A percentile compares a stretch with the other conserved stretches of the same genome.
Evolutionary conservation across 768 basidiomycete genomes (phyloP).

Genomic region (Kwoniella botswanensis): DNA sequence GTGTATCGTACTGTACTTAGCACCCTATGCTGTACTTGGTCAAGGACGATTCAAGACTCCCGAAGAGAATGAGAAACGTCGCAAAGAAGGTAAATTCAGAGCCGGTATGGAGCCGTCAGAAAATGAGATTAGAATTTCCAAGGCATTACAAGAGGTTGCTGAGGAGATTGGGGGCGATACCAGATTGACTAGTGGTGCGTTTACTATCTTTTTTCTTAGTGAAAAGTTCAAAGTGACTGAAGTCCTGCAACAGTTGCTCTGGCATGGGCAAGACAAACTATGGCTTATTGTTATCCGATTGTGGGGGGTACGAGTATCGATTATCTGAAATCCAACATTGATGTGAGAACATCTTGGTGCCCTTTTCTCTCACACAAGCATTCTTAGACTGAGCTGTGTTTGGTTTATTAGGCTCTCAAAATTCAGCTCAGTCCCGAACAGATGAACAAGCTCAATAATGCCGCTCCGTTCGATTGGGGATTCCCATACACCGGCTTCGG

Average conservation of each 20-base stretch:
- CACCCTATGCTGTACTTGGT: constrained; percentile 61
- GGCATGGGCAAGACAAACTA: constrained; percentile 43
- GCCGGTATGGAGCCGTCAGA: constrained; percentile 8
- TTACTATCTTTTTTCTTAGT: not conserved
- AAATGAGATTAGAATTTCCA: constrained; percentile 27
- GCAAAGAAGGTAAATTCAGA: constrained; percentile 19
- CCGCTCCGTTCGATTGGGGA: constrained; percentile 35
- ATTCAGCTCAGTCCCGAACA: constrained; percentile 41
- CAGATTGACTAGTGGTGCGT: constrained; percentile 19
- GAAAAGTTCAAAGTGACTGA: too few relatives aligned
- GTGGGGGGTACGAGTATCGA: constrained; percentile 47
- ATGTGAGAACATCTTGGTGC: constrained; percentile 5
- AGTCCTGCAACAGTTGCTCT: constrained; percentile 35
- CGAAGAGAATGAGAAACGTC: constrained; percentile 31
- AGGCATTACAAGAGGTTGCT: constrained; percentile 42
- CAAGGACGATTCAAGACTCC: constrained; percentile 56
- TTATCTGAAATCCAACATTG: constrained; percentile 33
- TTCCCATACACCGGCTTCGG: constrained; percentile 25
- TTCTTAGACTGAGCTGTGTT: not conserved
- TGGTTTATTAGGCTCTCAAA: constrained; percentile 23
- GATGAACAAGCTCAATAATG: constrained; percentile 43
- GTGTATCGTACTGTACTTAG: constrained; percentile 17
- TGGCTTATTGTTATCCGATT: constrained; percentile 46
- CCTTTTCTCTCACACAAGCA: not conserved
- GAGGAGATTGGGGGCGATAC: constrained; percentile 42